Percentiles rank a stretch among this genome's conserved stretches.
Evolutionary conservation across 305 asterid species (phyloP).

Genomic region (Fraxinus paxiana): DNA sequence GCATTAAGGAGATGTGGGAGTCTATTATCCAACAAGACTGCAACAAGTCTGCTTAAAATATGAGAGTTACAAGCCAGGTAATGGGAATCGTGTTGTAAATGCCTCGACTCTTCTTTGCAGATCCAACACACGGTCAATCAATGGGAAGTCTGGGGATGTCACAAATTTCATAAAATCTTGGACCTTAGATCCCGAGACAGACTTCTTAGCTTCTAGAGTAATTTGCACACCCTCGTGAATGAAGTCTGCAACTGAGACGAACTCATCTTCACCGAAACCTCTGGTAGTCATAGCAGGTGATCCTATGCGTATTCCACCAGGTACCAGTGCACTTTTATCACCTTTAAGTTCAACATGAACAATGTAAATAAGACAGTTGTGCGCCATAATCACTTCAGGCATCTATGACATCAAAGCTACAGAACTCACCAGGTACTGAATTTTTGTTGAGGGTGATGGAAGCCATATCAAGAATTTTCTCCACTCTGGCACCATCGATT

Average conservation of each 20-base stretch:
- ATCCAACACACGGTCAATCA: conserved; percentile 48
- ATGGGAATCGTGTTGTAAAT: conserved; percentile 62
- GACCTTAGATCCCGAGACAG: conserved; percentile 64
- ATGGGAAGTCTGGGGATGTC: conserved; percentile 56
- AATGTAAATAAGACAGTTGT: neutral
- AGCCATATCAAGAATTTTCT: conserved; percentile 90
- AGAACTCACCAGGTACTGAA: conserved; percentile 79
- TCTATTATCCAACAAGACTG: neutral
- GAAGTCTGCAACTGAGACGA: conserved; percentile 62
- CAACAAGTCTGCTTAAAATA: neutral
- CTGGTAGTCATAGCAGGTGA: conserved; percentile 94
- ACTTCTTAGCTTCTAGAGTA: conserved; percentile 64
- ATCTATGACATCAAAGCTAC: neutral
- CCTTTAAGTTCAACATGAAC: conserved; percentile 36
- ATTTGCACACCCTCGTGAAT: conserved; percentile 89
- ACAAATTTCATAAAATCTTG: conserved; percentile 77
- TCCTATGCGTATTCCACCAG: conserved; percentile 98
- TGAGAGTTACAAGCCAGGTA: conserved; percentile 67
- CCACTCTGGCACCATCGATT: conserved; percentile 89
- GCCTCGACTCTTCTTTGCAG: conserved; percentile 67
- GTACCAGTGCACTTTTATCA: conserved; percentile 86
- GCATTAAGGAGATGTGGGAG: neutral
- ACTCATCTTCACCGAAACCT: conserved; percentile 72
- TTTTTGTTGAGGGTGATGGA: conserved; percentile 91
- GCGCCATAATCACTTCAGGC: neutral